phyloP scores from a whole-genome alignment of 345 rosid genomes.

The Citrus maxima region DNA sequence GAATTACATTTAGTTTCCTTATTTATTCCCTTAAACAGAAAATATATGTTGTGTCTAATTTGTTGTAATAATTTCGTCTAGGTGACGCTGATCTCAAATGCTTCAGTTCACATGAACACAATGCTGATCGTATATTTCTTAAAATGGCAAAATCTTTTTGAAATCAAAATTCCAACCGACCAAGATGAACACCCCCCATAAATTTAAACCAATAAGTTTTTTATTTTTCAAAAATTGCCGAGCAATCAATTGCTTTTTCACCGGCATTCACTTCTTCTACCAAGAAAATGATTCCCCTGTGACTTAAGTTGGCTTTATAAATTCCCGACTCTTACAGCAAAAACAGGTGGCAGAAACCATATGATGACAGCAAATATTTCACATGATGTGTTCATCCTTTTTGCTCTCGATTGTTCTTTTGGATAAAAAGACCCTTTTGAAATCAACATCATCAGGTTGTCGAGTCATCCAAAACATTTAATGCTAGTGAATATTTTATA shows the following conservation, averaged over 20 bases:
- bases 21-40: too few species aligned
- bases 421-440: not conserved
- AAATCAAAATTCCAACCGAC: not conserved
- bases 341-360: slow-evolving; percentile 2
- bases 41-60: too few species aligned
- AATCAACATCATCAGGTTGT: not conserved
- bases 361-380: slow-evolving; percentile 11
- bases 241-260: not conserved
- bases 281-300: not conserved
- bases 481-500: too few species aligned
- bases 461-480: not conserved
- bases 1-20: too few species aligned
- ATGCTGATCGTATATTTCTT: not conserved
- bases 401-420: too few species aligned
- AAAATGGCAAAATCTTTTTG: not conserved
- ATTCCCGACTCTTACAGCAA: not conserved
- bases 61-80: too few species aligned
- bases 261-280: not conserved
- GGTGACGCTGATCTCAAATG: not conserved
- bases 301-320: not conserved
- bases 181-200: not conserved
- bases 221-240: not conserved
- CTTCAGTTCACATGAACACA: not conserved
- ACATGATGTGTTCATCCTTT: slow-evolving; percentile 3
- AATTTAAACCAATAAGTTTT: not conserved